A percentile compares a stretch with the other conserved stretches of the same genome.
These are phyloP conservation scores for Cytospora chrysosperma DNA, from an alignment of 2,329 filamentous ascomycete species.

Conservation along the genomic window DNA sequence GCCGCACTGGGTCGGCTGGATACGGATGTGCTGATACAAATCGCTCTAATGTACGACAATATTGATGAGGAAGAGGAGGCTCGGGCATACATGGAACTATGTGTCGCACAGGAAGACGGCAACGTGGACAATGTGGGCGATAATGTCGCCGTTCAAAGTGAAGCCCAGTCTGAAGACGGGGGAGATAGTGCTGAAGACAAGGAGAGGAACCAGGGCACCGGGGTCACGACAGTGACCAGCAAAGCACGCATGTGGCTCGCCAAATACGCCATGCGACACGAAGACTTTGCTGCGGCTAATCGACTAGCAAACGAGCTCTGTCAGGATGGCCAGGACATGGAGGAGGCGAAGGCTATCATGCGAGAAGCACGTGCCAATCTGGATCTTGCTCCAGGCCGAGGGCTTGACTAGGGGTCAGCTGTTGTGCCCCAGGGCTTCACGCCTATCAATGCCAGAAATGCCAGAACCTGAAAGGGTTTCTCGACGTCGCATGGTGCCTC, in stretches of 20 bases:
- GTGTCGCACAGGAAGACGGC: conserved; percentile 82
- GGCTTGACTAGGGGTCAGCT: conserved; percentile 22
- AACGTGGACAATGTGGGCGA: conserved; percentile 44
- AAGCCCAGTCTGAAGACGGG: conserved; percentile 38
- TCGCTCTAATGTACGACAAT: conserved; percentile 84
- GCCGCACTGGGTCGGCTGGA: conserved; percentile 66
- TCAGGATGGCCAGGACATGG: conserved; percentile 93
- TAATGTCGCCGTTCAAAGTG: conserved; percentile 52
- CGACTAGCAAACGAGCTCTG: conserved; percentile 86
- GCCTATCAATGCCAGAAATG: not conserved
- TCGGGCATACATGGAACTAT: conserved; percentile 93
- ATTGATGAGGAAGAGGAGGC: conserved; percentile 76
- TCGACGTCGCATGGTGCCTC: no score
- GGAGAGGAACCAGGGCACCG: conserved; percentile 58
- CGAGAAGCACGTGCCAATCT: conserved; percentile 79
- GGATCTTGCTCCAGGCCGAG: conserved; percentile 41
- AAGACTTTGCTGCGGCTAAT: conserved; percentile 74
- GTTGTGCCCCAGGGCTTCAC: not conserved
- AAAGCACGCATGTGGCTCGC: conserved; percentile 95
- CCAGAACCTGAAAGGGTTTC: not conserved
- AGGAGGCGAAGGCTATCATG: conserved; percentile 92
- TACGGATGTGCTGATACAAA: conserved; percentile 85
- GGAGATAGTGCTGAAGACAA: conserved; percentile 39
- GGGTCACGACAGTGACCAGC: conserved; percentile 87
- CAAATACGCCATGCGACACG: conserved; percentile 70